Percentiles rank a stretch among this genome's conserved stretches.
phyloP scores from a whole-genome alignment of 805 yeast species.

The Hanseniaspora clermontiae region DNA sequence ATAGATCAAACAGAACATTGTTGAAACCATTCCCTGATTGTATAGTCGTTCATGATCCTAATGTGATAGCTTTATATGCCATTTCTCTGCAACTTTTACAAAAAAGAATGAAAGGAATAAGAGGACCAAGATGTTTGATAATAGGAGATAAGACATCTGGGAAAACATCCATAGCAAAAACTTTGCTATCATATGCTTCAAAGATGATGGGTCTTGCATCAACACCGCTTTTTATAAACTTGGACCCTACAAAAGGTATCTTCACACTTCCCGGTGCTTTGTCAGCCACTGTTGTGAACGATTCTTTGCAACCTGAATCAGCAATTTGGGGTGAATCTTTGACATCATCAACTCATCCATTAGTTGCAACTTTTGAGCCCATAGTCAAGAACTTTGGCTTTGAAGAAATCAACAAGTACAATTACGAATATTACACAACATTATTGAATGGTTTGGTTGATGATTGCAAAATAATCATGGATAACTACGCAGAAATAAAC shows the following conservation, averaged over 20 bases:
- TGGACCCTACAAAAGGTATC: slow-evolving; percentile 63
- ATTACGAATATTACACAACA: slow-evolving; percentile 37
- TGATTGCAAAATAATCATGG: slow-evolving; percentile 29
- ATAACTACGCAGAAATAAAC: slow-evolving; percentile 23
- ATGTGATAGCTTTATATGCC: slow-evolving; percentile 60
- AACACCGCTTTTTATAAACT: slow-evolving; percentile 61
- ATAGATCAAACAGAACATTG: slow-evolving; percentile 25
- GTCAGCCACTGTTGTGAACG: slow-evolving; percentile 73
- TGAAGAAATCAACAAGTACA: slow-evolving; percentile 40
- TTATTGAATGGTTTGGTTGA: slow-evolving; percentile 38
- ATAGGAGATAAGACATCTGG: slow-evolving; percentile 67
- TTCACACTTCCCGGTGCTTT: slow-evolving; percentile 72
- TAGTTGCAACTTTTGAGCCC: slow-evolving; percentile 79
- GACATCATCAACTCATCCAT: slow-evolving; percentile 55
- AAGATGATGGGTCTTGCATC: slow-evolving; percentile 41
- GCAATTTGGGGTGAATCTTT: slow-evolving; percentile 66
- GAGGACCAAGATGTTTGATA: slow-evolving; percentile 46
- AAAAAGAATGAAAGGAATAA: slow-evolving; percentile 53
- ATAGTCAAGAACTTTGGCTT: slow-evolving; percentile 70
- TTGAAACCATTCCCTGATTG: slow-evolving; percentile 9
- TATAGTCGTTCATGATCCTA: slow-evolving; percentile 23
- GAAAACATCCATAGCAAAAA: slow-evolving; percentile 61
- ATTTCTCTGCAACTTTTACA: slow-evolving; percentile 60
- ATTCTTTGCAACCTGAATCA: slow-evolving; percentile 58
- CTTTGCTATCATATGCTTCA: slow-evolving; percentile 60